Base-by-base conservation (phyloP, 805 yeast genomes). In the Cyberlindnera amylophila region DNA sequence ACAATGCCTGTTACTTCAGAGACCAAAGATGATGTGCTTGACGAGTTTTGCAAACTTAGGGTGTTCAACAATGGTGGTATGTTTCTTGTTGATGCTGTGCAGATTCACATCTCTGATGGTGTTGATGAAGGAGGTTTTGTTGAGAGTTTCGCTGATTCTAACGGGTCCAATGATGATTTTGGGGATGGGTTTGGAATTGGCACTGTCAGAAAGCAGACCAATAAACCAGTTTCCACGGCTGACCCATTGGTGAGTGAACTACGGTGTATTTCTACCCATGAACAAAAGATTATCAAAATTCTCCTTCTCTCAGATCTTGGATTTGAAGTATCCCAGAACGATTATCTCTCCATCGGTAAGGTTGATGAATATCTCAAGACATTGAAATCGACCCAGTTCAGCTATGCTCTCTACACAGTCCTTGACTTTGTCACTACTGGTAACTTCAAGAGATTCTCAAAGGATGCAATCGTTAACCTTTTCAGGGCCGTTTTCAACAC, bases 111-210 rank as follows among this genome's bases (percentile, higher is more conserved):
- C 24, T 21, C 24, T 6, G 9, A 21, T 6, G 9, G 24, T 21
- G 24, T 21, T 21, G 24, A 21, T 21, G 24, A 21, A 9, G 24
- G 9, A 9, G 9, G 24, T 21, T 27, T 18, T 6, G 18, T 19
- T 16, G 37, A 27, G 10, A 24, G 35, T 8, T 9, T 16, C 3
- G 42, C 34, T 6, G 17, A 26, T 3, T 27, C 43, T 2, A 16
- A n/a, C 11, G 15, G 12, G 2, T 8, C 15, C 6, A 34, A 29
- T 11, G 46, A 39, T 31, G 60, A 21, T 6, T 21, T 21, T 9
- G 24, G 6, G 24, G 50, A 42, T 11, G 60, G 46, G 12, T 56
- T 58, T 47, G 58, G 52, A 17, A 34, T 58, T 47, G 58, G 52
- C 16, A 34, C 28, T 2, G 47, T 58, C 5, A 40, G 59, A 42